Conservation (phyloP, 257 asterid species). For the Solanum gracilifrons region DNA sequence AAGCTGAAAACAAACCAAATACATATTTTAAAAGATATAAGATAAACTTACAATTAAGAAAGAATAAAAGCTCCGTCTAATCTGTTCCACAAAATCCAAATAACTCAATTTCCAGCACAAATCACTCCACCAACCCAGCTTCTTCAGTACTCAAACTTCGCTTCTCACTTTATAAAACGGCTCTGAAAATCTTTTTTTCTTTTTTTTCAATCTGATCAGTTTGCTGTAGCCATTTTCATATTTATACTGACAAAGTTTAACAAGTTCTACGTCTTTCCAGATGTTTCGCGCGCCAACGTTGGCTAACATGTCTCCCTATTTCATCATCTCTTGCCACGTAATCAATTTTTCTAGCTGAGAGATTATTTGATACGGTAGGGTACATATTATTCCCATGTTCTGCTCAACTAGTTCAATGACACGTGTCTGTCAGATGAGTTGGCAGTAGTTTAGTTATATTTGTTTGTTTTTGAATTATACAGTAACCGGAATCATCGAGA, state of each 20-base stretch:
- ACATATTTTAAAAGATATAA: neutral
- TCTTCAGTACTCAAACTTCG: neutral
- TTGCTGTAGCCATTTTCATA: neutral
- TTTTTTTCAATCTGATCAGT: neutral
- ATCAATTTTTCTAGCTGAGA: too few relatives aligned
- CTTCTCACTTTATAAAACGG: neutral
- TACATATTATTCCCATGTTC: neutral
- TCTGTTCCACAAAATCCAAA: constrained; percentile 37
- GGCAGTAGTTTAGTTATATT: neutral
- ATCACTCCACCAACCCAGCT: constrained; percentile 41
- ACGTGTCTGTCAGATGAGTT: neutral
- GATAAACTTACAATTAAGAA: constrained; percentile 20
- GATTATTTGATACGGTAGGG: neutral
- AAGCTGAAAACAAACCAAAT: neutral
- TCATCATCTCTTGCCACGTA: neutral
- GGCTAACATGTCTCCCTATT: neutral
- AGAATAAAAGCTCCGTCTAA: constrained; percentile 5
- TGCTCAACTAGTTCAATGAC: neutral
- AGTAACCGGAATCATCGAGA: neutral
- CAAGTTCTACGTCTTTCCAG: constrained; percentile 46
- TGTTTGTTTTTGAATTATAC: neutral
- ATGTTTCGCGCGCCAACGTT: constrained; percentile 33
- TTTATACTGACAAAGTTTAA: neutral
- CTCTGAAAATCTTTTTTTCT: neutral
- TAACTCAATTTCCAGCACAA: constrained; percentile 20